Conservation (phyloP, 768 basidiomycete genomes). For the Suillus sp. region DNA sequence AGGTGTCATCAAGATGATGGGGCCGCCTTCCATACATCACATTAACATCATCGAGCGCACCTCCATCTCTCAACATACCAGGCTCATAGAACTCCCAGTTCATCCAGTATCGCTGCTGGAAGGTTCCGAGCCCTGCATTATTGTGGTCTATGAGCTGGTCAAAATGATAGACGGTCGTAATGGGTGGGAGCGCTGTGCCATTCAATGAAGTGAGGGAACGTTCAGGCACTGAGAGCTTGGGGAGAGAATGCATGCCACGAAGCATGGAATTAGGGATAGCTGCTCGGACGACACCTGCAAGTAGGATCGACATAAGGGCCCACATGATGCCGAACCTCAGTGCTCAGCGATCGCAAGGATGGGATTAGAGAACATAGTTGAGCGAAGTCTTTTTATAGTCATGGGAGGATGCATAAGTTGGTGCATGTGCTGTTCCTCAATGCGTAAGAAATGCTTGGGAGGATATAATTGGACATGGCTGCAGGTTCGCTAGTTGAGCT, state of each 20-base stretch:
- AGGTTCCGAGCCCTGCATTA: constrained; percentile 67
- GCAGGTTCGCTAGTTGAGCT: not conserved
- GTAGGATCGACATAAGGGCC: constrained; percentile 1
- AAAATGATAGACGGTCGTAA: constrained; percentile 33
- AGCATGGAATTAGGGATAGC: constrained; percentile 25
- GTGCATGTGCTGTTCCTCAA: not conserved
- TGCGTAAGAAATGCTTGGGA: not conserved
- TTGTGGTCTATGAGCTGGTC: constrained; percentile 46
- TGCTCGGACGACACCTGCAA: constrained; percentile 19
- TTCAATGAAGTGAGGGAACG: constrained; percentile 20
- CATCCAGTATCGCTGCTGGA: constrained; percentile 75
- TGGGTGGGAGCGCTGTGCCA: constrained; percentile 29
- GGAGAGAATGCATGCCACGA: constrained; percentile 21
- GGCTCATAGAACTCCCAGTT: constrained; percentile 66
- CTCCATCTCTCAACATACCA: constrained; percentile 31
- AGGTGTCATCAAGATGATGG: constrained; percentile 47
- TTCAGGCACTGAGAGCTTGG: constrained; percentile 17
- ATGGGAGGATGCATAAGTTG: not conserved
- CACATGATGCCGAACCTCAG: not conserved
- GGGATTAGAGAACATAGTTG: not conserved
- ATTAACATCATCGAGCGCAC: not conserved
- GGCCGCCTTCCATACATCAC: constrained; percentile 21
- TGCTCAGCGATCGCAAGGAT: not conserved
- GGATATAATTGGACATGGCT: constrained; percentile 2
- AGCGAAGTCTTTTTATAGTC: constrained; percentile 1